Evolutionary conservation across 2,329 filamentous ascomycete genomes (phyloP).

Genomic region (Triangularia setosa): DNA sequence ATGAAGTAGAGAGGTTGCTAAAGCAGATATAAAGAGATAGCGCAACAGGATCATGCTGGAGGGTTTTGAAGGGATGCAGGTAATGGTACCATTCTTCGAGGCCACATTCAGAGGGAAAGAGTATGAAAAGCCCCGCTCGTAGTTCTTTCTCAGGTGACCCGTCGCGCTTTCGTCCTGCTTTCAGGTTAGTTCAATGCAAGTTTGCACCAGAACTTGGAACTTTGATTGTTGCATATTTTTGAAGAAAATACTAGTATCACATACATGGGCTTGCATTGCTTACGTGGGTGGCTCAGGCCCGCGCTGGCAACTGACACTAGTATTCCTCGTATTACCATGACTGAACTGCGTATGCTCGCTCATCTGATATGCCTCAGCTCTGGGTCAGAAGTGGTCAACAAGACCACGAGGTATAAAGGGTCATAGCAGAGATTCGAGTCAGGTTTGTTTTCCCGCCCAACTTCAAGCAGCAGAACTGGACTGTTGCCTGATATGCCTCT

Average conservation of each 20-base stretch:
- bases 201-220: neutral
- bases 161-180: neutral
- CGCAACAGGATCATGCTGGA: no score
- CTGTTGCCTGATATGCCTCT: neutral
- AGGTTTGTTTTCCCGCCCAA: neutral
- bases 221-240: no score
- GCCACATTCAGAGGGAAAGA: neutral
- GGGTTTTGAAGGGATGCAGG: no score
- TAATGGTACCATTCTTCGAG: neutral
- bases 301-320: neutral
- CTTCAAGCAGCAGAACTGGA: neutral
- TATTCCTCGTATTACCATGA: neutral
- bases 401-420: neutral
- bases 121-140: no score
- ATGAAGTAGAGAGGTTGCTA: slow-evolving; percentile 25
- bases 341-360: neutral
- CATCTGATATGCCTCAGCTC: neutral
- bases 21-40: slow-evolving; percentile 8
- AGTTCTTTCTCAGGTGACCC: no score
- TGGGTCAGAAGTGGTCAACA: no score
- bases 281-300: neutral
- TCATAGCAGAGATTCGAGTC: neutral
- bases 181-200: neutral
- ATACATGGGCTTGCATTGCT: neutral
- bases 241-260: neutral